A percentile compares a stretch with the other conserved stretches of the same genome.
These are phyloP conservation scores for Cyclocybe aegerita DNA, from an alignment of 768 basidiomycete genomes.

Conservation along the genomic window DNA sequence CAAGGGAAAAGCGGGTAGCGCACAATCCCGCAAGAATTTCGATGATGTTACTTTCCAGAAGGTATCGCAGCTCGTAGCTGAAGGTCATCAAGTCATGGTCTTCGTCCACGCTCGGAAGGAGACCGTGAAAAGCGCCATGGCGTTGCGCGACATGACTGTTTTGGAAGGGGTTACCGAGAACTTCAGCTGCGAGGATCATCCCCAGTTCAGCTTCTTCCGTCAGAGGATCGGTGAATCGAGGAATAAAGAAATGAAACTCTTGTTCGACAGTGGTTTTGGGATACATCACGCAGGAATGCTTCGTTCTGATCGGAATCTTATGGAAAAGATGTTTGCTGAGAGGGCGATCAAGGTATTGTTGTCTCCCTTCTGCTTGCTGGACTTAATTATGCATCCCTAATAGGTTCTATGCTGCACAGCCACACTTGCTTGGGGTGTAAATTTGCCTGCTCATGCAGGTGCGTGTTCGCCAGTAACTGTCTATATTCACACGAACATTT, in stretches of 20 bases:
- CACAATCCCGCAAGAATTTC: constrained; percentile 75
- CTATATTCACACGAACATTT: constrained; percentile 4
- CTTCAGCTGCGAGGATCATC: constrained; percentile 82
- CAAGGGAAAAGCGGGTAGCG: constrained; percentile 80
- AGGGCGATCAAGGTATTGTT: constrained; percentile 80
- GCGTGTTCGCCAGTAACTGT: constrained; percentile 3
- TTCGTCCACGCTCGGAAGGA: constrained; percentile 99
- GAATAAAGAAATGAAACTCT: constrained; percentile 95
- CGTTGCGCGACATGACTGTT: constrained; percentile 73
- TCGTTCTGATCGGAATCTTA: constrained; percentile 89
- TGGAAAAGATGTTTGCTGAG: constrained; percentile 91
- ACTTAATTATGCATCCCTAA: neutral
- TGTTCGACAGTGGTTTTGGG: constrained; percentile 91
- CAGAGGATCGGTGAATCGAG: constrained; percentile 75
- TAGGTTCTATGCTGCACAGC: constrained; percentile 98
- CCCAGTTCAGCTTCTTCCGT: constrained; percentile 74
- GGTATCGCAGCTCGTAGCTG: constrained; percentile 81
- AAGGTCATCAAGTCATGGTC: constrained; percentile 99
- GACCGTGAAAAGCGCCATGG: constrained; percentile 88
- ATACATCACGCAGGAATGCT: constrained; percentile 99
- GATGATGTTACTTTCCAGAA: constrained; percentile 90
- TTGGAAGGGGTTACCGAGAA: constrained; percentile 71
- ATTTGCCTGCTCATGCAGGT: constrained; percentile 97
- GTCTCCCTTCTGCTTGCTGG: neutral
- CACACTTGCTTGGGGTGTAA: constrained; percentile 99